Evolutionary conservation across 1,284 basidiomycete species (phyloP).

Genomic region (Ceratobasidium sp.): DNA sequence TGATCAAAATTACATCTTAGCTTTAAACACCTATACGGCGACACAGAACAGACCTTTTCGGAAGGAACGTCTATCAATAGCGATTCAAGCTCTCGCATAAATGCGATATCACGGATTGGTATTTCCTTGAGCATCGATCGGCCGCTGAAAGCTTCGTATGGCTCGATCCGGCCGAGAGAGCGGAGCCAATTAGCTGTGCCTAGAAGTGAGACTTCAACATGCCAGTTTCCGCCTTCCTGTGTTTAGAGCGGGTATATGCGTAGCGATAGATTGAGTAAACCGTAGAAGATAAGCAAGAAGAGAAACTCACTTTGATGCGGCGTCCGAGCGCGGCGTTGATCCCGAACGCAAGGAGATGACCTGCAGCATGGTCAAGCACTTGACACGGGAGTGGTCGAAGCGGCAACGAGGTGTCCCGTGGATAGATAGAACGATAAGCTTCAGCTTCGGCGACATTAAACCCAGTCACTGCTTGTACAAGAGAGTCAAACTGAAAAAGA

Average conservation of each 20-base stretch:
- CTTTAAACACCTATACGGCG: background rate
- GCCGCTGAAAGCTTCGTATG: slow-evolving; percentile 50
- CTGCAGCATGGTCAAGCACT: slow-evolving; percentile 73
- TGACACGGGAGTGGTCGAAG: slow-evolving; percentile 68
- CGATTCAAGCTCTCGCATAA: slow-evolving; percentile 1
- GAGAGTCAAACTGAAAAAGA: slow-evolving; percentile 70
- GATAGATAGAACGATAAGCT: slow-evolving; percentile 57
- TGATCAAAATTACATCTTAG: background rate
- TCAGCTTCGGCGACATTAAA: slow-evolving; percentile 71
- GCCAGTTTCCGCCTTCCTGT: slow-evolving; percentile 74
- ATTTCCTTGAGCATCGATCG: background rate
- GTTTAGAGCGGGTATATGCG: background rate
- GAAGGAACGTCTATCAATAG: slow-evolving; percentile 16
- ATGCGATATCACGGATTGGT: background rate
- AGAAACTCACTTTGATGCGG: slow-evolving; percentile 62
- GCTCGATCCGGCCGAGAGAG: slow-evolving; percentile 65
- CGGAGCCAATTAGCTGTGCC: slow-evolving; percentile 70
- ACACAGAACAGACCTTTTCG: background rate
- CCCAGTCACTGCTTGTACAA: slow-evolving; percentile 75
- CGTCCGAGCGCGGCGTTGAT: slow-evolving; percentile 69
- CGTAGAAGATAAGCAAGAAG: background rate
- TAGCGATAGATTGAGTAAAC: background rate
- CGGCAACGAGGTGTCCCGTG: slow-evolving; percentile 57
- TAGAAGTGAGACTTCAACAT: slow-evolving; percentile 71
- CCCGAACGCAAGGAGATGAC: slow-evolving; percentile 71